Base-by-base conservation (phyloP, 1,139 yeast species). In the Diutina rugosa region DNA sequence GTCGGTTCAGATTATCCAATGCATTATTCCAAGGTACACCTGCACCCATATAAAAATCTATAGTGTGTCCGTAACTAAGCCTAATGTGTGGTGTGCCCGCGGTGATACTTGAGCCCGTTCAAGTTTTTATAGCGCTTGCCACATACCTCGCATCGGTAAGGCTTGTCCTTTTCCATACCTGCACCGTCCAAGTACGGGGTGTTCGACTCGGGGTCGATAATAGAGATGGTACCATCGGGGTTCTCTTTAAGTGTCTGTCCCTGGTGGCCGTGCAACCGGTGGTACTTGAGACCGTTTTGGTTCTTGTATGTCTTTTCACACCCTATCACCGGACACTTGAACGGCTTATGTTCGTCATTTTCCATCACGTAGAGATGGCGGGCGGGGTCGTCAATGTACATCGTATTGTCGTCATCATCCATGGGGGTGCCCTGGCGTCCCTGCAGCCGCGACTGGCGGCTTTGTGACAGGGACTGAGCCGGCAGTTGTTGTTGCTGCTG, bases 251-350 rank as follows among this genome's bases (percentile, higher is more conserved):
- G 73, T 46, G 89, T 90, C 72, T 93, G 99, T 67, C 93, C 91
- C 71, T 90, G 97, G 70, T 93, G 99, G 55, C 99, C 99, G 69
- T 93, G 99, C 62, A 89, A 76, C 62, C 97, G 80, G 72, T 93
- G 99, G 71, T 93, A 93, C 69, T 93, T 93, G 66, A 93, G 78
- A 14, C 99, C 99, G 67, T 93, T 93, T 72, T 93, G 99, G 70
- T 93, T 93, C 75, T 93, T 93, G 72, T 93, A 93, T 46, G 95
- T 91, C 76, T 93, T 93, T 65, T 91, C 98, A 72, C 99, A 93
- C 6, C 99, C 99, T 66, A 90, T 88, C 49, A 93, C 99, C 0
- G 98, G 99, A 73, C 99, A 93, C 69, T 87, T 90, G 75, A 87
- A 93, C 28, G 99, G 99, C 69, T 93, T 87, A 68, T 90, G 90